A percentile compares a stretch with the other conserved stretches of the same genome.
Evolutionary conservation across 345 rosid species (phyloP).

Genomic region (Raphanus raphanistrum): DNA sequence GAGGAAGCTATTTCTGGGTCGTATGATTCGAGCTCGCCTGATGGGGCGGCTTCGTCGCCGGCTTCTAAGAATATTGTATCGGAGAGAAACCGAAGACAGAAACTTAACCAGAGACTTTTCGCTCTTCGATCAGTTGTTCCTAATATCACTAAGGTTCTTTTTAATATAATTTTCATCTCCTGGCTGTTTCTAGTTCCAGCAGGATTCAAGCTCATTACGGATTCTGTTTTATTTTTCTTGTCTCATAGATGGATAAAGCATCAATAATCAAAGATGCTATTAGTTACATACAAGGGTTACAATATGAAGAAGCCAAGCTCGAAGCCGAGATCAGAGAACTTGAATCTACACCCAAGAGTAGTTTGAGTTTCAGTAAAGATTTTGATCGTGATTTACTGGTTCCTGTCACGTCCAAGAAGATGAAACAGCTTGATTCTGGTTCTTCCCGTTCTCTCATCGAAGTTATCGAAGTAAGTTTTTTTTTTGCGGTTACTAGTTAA

Average conservation of each 20-base stretch:
- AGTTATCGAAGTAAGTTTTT: conserved; percentile 52
- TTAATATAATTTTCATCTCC: neutral
- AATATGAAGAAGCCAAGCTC: conserved; percentile 68
- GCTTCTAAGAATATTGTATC: conserved; percentile 89
- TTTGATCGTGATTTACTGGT: conserved; percentile 59
- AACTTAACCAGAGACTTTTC: conserved; percentile 85
- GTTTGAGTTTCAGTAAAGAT: conserved; percentile 42
- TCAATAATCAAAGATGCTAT: conserved; percentile 97
- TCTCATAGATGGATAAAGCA: conserved; percentile 93
- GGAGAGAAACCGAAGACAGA: conserved; percentile 87
- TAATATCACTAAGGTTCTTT: conserved; percentile 75
- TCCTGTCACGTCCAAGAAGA: conserved; percentile 68
- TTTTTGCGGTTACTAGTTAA: neutral
- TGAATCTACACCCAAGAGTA: conserved; percentile 54
- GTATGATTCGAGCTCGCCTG: conserved; percentile 95
- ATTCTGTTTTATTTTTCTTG: neutral
- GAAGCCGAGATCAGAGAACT: conserved; percentile 70
- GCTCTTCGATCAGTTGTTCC: conserved; percentile 96
- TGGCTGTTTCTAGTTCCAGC: neutral
- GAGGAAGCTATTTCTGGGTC: conserved; percentile 59
- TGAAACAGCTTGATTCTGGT: conserved; percentile 50
- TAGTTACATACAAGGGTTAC: conserved; percentile 80
- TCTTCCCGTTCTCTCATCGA: conserved; percentile 58
- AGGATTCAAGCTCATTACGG: conserved; percentile 1
- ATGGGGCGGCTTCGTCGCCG: conserved; percentile 71